Percentiles rank a stretch among this genome's conserved stretches.
Conservation (phyloP, 495 filamentous ascomycete species). For the Hypomontagnella monticulosa region DNA sequence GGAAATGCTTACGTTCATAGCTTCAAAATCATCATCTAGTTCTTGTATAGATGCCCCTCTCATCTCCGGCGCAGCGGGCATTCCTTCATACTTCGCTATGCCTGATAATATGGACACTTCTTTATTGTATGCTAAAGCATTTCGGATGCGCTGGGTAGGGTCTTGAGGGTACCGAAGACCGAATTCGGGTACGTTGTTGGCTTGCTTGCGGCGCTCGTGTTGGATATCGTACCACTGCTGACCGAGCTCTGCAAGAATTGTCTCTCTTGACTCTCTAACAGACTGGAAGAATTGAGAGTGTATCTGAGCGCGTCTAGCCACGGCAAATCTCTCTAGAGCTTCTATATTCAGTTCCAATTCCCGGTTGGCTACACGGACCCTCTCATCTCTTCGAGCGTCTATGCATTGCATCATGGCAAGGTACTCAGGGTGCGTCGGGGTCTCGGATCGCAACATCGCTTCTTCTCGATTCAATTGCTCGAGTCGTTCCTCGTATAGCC, state of each 20-base stretch:
- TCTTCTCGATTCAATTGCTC: slow-evolving; percentile 84
- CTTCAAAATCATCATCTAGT: slow-evolving; percentile 84
- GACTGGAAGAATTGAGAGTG: slow-evolving; percentile 88
- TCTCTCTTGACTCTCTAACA: slow-evolving; percentile 81
- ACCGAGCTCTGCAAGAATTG: slow-evolving; percentile 78
- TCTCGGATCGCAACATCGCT: slow-evolving; percentile 77
- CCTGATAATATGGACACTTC: slow-evolving; percentile 92
- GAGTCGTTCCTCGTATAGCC: slow-evolving; percentile 87
- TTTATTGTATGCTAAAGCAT: slow-evolving; percentile 88
- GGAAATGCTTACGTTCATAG: slow-evolving; percentile 78
- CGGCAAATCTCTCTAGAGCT: slow-evolving; percentile 73
- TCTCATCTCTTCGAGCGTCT: slow-evolving; percentile 79
- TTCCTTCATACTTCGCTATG: slow-evolving; percentile 91
- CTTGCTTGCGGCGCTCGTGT: slow-evolving; percentile 84
- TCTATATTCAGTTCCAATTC: slow-evolving; percentile 77
- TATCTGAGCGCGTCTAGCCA: slow-evolving; percentile 82
- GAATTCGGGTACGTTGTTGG: slow-evolving; percentile 82
- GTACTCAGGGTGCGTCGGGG: slow-evolving; percentile 87
- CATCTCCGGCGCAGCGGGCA: slow-evolving; percentile 91
- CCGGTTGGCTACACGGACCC: slow-evolving; percentile 75
- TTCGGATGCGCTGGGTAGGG: slow-evolving; percentile 74
- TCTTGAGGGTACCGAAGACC: slow-evolving; percentile 76
- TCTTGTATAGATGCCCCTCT: slow-evolving; percentile 74
- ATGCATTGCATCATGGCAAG: slow-evolving; percentile 85
- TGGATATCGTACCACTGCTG: slow-evolving; percentile 91